These are phyloP conservation scores for Cenchrus americanus DNA, from an alignment of 176 grass and related monocot genomes.

Conservation along the genomic window DNA sequence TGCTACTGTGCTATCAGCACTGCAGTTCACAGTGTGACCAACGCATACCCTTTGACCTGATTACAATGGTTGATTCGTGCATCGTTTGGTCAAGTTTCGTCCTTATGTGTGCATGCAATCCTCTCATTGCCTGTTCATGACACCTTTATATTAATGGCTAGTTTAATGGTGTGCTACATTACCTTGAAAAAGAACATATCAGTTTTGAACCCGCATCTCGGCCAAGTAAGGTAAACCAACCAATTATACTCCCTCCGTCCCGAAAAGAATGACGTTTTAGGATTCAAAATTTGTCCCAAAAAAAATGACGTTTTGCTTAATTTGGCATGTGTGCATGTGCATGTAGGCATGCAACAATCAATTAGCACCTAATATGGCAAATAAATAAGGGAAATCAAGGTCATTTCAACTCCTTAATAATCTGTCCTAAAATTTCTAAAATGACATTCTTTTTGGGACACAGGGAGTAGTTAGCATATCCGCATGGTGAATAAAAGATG, in stretches of 20 bases:
- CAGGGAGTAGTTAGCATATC: neutral
- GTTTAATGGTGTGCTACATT: neutral
- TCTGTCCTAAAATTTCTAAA: no score
- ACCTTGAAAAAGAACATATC: neutral
- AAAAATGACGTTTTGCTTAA: no score
- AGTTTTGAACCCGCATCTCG: neutral
- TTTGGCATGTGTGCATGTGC: no score
- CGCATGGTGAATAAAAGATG: neutral
- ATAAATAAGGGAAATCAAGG: no score
- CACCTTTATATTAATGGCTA: neutral
- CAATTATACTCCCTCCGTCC: no score
- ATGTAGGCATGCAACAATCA: no score
- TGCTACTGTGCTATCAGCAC: neutral
- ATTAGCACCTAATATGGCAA: no score
- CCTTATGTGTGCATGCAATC: neutral
- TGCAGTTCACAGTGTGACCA: neutral
- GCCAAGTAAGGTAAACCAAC: neutral
- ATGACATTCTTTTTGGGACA: no score
- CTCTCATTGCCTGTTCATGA: neutral
- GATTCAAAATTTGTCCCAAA: no score
- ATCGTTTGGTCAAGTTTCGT: neutral
- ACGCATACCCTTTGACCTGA: neutral
- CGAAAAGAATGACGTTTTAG: no score
- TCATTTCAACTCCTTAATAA: no score
- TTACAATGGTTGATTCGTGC: neutral